These are phyloP conservation scores for Thamnidium elegans DNA, from an alignment of 192 early-diverging fungal genomes.

Conservation along the genomic window DNA sequence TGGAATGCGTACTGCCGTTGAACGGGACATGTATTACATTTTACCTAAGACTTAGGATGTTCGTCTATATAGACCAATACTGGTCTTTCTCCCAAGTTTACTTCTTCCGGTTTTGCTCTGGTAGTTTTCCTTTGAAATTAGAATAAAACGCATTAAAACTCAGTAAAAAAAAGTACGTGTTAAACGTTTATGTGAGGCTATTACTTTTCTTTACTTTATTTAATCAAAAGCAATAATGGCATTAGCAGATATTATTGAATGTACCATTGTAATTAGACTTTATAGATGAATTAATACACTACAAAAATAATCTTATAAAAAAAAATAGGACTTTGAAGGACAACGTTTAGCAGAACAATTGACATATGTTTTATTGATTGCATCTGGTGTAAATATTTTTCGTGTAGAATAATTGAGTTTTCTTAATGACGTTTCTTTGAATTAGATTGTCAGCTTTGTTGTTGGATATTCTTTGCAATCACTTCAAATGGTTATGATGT, in stretches of 20 bases:
- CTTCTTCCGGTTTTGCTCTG: too few relatives aligned
- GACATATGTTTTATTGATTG: constrained; percentile 3
- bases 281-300: background rate
- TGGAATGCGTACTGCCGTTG: too few relatives aligned
- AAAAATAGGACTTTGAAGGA: constrained; percentile 16
- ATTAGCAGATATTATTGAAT: background rate
- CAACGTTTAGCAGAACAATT: background rate
- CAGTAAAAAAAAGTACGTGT: too few relatives aligned
- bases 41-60: too few relatives aligned
- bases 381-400: constrained; percentile 10
- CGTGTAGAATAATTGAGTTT: background rate
- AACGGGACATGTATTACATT: too few relatives aligned
- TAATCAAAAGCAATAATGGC: too few relatives aligned
- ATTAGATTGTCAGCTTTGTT: constrained; percentile 8
- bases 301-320: background rate
- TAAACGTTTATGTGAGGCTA: too few relatives aligned
- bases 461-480: constrained; percentile 14
- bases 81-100: too few relatives aligned
- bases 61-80: too few relatives aligned
- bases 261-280: constrained; percentile 2
- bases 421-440: background rate
- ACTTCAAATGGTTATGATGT: constrained; percentile 6
- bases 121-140: too few relatives aligned
- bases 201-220: too few relatives aligned
- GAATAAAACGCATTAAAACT: too few relatives aligned